Conservation (phyloP, 1,139 yeast genomes). For the Debaryomyces fabryi region DNA sequence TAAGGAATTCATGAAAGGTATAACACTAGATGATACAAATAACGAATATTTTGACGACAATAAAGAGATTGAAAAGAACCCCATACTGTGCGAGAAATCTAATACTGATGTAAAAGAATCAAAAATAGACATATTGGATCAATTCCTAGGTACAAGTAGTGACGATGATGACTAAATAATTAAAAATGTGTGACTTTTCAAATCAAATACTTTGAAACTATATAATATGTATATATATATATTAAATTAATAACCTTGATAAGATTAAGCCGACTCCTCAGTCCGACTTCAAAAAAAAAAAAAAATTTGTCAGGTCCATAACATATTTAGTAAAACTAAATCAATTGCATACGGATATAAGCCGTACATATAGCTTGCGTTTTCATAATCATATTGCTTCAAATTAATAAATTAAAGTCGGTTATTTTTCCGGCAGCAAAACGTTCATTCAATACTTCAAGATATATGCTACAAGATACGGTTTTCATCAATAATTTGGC, state of each 20-base stretch:
- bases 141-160: constrained; percentile 3
- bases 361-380: constrained; percentile 1
- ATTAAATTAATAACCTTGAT: not conserved
- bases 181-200: not conserved
- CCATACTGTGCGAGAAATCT: not conserved
- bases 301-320: not conserved
- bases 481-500: constrained; percentile 62
- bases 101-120: not conserved
- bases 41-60: not conserved
- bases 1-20: constrained; percentile 16
- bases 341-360: not conserved
- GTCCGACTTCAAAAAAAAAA: not conserved
- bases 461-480: constrained; percentile 43
- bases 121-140: not conserved
- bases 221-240: not conserved
- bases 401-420: constrained; percentile 17
- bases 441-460: constrained; percentile 18
- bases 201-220: not conserved
- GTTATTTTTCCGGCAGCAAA: constrained; percentile 21
- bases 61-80: not conserved
- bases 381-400: constrained; percentile 14
- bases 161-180: not conserved
- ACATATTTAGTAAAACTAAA: not conserved
- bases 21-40: not conserved
- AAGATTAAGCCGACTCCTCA: not conserved